A percentile compares a stretch with the other conserved stretches of the same genome.
phyloP scores from a whole-genome alignment of 192 early-diverging fungal species.

The Backusella psychrophila region DNA sequence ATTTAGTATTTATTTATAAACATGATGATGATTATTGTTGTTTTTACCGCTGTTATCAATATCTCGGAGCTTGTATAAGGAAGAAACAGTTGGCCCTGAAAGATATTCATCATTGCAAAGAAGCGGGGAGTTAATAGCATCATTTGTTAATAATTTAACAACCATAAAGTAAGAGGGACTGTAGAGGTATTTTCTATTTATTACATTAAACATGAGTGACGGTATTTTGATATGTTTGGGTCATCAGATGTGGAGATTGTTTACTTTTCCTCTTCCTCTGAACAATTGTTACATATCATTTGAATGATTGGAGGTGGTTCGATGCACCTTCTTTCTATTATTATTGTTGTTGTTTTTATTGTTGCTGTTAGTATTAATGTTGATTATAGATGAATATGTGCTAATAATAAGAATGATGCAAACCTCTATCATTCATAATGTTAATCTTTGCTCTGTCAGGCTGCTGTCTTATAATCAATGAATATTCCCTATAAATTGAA shows the following conservation, averaged over 20 bases:
- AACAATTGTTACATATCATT: conserved; percentile 5
- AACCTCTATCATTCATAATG: conserved; percentile 6
- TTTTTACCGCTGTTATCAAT: conserved; percentile 59
- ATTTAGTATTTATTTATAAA: background rate
- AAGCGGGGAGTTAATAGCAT: background rate
- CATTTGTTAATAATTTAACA: background rate
- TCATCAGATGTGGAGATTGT: background rate
- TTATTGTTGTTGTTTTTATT: background rate
- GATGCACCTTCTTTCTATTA: background rate
- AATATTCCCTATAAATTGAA: background rate
- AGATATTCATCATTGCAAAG: conserved; percentile 42
- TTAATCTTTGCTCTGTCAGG: background rate
- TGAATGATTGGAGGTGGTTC: background rate
- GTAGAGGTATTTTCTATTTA: background rate
- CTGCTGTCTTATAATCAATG: background rate
- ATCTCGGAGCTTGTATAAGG: conserved; percentile 79
- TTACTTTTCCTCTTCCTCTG: background rate
- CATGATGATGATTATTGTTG: background rate
- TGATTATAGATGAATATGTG: background rate
- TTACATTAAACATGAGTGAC: background rate
- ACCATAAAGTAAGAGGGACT: background rate
- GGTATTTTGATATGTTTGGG: too few relatives aligned
- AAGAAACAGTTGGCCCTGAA: conserved; percentile 86
- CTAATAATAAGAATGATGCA: background rate
- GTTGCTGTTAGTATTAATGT: too few relatives aligned